A percentile compares a stretch with the other conserved stretches of the same genome.
phyloP scores from a whole-genome alignment of 2,329 filamentous ascomycete species.

The Alternaria solani region DNA sequence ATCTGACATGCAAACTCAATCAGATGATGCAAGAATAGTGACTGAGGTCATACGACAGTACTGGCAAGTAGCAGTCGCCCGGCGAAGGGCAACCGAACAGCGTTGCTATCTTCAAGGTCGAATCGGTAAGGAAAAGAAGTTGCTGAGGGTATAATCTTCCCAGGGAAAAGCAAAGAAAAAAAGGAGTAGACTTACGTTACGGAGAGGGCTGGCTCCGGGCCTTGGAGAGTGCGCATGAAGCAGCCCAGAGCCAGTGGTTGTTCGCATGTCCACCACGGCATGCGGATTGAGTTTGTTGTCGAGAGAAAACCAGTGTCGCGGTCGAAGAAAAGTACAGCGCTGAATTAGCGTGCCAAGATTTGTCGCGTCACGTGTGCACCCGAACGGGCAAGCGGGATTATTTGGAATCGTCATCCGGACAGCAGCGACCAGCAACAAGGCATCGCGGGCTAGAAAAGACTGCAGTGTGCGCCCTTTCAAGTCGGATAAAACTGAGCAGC shows the following conservation, averaged over 20 bases:
- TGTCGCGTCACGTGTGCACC: constrained; percentile 13
- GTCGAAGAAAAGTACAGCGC: constrained; percentile 32
- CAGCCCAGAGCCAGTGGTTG: constrained; percentile 14
- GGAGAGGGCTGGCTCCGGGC: constrained; percentile 10
- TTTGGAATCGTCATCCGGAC: constrained; percentile 21
- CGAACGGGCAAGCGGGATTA: constrained; percentile 14
- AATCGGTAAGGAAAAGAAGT: constrained; percentile 92
- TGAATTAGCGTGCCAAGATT: constrained; percentile 27
- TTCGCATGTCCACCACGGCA: neutral
- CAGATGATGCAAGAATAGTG: neutral
- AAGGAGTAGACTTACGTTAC: constrained; percentile 15
- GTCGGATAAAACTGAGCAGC: neutral
- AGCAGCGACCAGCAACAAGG: neutral
- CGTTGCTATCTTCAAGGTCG: constrained; percentile 82
- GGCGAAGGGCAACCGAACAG: constrained; percentile 69
- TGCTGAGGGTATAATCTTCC: constrained; percentile 77
- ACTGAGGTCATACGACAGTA: constrained; percentile 76
- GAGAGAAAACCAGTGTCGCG: constrained; percentile 20
- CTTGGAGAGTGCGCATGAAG: constrained; percentile 4
- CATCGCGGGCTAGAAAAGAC: neutral
- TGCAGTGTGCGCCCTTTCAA: neutral
- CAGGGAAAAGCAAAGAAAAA: constrained; percentile 29
- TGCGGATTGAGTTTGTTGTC: constrained; percentile 1
- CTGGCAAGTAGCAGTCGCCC: constrained; percentile 88
- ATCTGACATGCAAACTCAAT: constrained; percentile 6